Evolutionary conservation across 306 rosid species (phyloP).

Genomic region (Acacia confusa): DNA sequence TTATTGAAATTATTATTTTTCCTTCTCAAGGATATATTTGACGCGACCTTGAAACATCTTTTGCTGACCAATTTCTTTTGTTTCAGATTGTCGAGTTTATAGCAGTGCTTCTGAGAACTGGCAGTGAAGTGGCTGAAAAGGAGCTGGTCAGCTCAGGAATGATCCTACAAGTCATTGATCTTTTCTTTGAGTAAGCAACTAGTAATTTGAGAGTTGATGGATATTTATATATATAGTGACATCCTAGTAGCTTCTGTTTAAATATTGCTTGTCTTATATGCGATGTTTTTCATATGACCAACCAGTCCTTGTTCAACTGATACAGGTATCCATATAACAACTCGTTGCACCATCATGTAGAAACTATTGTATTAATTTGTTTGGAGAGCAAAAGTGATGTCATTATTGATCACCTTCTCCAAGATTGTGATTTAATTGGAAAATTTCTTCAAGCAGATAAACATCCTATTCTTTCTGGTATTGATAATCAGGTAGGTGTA

Average conservation of each 20-base stretch:
- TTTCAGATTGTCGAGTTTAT: conserved; percentile 91
- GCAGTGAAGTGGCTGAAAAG: conserved; percentile 79
- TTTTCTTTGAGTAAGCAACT: conserved; percentile 88
- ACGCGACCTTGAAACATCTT: conserved; percentile 14
- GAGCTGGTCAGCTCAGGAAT: conserved; percentile 93
- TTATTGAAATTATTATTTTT: not conserved
- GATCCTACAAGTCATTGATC: conserved; percentile 79
- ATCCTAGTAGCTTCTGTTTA: conserved; percentile 18
- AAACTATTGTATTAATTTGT: conserved; percentile 75
- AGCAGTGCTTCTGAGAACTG: conserved; percentile 82
- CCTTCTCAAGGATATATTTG: conserved; percentile 8
- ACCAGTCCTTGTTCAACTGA: conserved; percentile 15
- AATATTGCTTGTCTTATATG: conserved; percentile 9
- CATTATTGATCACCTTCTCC: conserved; percentile 78
- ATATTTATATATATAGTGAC: conserved; percentile 5
- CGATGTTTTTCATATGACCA: not conserved
- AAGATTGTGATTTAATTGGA: conserved; percentile 80
- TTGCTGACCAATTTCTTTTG: conserved; percentile 18
- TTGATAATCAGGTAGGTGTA: conserved; percentile 58
- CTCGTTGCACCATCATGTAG: conserved; percentile 83
- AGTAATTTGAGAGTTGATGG: not conserved
- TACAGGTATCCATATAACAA: conserved; percentile 92
- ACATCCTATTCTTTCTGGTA: conserved; percentile 62
- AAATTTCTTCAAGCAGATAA: conserved; percentile 72
- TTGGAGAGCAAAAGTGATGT: conserved; percentile 82